Evolutionary conservation across 768 basidiomycete species (phyloP), one percentile per base, ranked within the genome.

Genomic region (Pisolithus orientalis): DNA sequence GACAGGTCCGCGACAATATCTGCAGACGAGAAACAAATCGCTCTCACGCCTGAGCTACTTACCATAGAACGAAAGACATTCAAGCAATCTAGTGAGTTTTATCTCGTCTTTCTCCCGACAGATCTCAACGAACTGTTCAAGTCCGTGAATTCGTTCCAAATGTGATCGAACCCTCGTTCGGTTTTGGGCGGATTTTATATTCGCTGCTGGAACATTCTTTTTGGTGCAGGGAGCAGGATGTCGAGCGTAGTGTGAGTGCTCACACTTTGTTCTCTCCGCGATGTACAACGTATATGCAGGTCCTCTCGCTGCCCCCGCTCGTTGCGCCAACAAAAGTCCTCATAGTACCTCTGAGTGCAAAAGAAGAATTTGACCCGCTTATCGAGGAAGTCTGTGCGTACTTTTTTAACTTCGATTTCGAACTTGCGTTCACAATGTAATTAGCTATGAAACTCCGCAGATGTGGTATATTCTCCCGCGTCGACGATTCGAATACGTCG

Each of bases 151-250:
- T 80, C 72, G 92, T 84, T 51, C 96, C 95, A 37, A 98, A 97
- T 70, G 96, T 99, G 69, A 95, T 98, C 67, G 95, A 97, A 68
- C 94, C 96, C 24, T 99, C 96, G 4, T 96, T 97, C 70, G 95
- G 96, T 54, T 82, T 98, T 59, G 95, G 95, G 50, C 92, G 95
- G 50, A 96, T 98, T 62, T 75, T 97, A 44, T 97, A 97, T 69
- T 84, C 82, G 28, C 77, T 98, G 48, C 83, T 99, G 32, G 96
- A 99, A 69, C 96, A 98, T 75, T 84, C 81, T 61, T 99, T 86
- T 78, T 98, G 95, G 96, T 82, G 82, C 54, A 83, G 96, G 65
- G 94, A 92, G 64, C 82, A 90, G 62, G 95, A 97, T 67, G 74
- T 90, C 27, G 89, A 93, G 56, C 88, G 95, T 60, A 88, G 84